Evolutionary conservation across 345 rosid genomes (phyloP).

Genomic region (Toxicodendron radicans): DNA sequence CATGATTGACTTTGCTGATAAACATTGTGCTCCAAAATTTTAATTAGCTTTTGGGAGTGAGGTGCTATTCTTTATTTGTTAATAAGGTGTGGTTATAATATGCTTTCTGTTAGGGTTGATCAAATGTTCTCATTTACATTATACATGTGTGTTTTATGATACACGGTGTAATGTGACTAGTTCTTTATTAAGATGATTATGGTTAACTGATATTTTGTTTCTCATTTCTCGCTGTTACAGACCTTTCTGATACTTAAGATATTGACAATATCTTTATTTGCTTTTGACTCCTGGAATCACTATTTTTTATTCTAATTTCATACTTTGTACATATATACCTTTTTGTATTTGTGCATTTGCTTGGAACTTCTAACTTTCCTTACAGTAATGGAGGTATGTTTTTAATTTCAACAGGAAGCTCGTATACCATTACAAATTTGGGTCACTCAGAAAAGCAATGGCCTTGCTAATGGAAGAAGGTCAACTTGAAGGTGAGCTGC

Average conservation of each 20-base stretch:
- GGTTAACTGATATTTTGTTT: not conserved
- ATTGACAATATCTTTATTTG: not conserved
- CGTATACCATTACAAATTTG: conserved; percentile 86
- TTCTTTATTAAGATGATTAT: not conserved
- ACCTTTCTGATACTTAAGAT: not conserved
- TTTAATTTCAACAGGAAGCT: conserved; percentile 57
- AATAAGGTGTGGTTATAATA: not conserved
- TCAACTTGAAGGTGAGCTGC: conserved; percentile 64
- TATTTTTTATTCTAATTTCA: not conserved
- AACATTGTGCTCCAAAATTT: not conserved
- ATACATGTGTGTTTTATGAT: not conserved
- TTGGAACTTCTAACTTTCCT: not conserved
- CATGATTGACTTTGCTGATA: not conserved
- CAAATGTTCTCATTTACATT: not conserved
- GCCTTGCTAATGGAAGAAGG: conserved; percentile 71
- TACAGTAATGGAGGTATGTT: not conserved
- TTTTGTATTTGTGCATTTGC: not conserved
- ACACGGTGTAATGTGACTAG: not conserved
- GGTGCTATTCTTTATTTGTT: not conserved
- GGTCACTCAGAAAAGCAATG: conserved; percentile 74
- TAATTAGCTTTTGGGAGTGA: not conserved
- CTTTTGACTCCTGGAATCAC: too few species aligned
- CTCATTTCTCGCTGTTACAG: not conserved
- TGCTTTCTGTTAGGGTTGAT: not conserved
- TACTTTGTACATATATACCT: not conserved